Percentiles rank a stretch among this genome's conserved stretches.
phyloP scores from a whole-genome alignment of 257 asterid genomes.

The Solanum peruvianum region DNA sequence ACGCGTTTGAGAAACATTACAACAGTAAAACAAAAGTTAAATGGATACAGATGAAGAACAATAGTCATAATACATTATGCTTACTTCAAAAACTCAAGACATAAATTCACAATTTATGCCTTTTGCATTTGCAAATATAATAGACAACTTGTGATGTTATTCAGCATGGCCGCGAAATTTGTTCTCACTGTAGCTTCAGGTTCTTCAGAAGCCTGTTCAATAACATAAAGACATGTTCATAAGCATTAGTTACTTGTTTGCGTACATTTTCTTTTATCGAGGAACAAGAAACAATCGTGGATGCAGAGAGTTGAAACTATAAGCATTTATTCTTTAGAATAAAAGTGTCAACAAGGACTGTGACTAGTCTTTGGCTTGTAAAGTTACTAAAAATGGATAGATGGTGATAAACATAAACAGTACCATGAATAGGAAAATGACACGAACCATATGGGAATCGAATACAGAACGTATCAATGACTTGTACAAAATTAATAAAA shows the following conservation, averaged over 20 bases:
- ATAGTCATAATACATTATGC: neutral
- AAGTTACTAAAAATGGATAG: neutral
- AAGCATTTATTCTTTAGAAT: neutral
- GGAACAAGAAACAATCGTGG: too few species aligned
- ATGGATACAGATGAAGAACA: neutral
- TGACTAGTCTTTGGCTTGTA: neutral
- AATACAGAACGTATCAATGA: neutral
- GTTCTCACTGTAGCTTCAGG: conserved; percentile 36
- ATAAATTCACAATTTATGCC: neutral
- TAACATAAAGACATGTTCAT: neutral
- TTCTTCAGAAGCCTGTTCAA: conserved; percentile 60
- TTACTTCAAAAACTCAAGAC: neutral
- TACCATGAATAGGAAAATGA: neutral
- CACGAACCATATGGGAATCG: neutral
- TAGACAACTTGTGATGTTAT: neutral
- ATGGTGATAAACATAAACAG: neutral
- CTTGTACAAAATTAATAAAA: neutral
- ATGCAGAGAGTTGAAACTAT: neutral
- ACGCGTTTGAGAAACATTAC: neutral
- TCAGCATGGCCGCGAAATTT: neutral
- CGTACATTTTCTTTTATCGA: neutral
- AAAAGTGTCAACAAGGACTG: neutral
- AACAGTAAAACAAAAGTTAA: neutral
- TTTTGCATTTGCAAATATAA: neutral
- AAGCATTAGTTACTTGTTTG: neutral